These are phyloP conservation scores for Colletotrichum musae DNA, from an alignment of 2,329 filamentous ascomycete species.

Conservation along the genomic window DNA sequence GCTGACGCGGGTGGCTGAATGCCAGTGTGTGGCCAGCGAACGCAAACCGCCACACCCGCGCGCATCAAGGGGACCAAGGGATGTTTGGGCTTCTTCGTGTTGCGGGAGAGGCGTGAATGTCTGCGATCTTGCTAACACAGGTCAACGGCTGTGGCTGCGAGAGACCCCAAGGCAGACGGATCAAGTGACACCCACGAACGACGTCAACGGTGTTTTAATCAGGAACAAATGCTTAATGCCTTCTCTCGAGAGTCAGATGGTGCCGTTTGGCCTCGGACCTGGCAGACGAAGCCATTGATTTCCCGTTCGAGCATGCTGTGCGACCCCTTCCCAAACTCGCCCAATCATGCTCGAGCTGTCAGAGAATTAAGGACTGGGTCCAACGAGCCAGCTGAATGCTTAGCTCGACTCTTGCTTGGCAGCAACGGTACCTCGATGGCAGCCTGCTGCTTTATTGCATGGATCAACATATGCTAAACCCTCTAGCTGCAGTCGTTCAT, in stretches of 20 bases:
- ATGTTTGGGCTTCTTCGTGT: conserved; percentile 11
- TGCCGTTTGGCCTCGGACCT: not conserved
- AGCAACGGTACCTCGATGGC: not conserved
- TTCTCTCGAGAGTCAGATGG: not conserved
- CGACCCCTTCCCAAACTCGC: no score
- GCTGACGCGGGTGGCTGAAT: not conserved
- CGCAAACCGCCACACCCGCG: conserved; percentile 19
- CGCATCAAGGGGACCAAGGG: conserved; percentile 7
- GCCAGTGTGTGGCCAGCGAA: not conserved
- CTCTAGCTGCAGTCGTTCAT: not conserved
- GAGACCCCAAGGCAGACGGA: no score
- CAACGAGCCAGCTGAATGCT: not conserved
- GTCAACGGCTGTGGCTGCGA: no score
- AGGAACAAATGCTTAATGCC: not conserved
- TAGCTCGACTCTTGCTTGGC: not conserved
- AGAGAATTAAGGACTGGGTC: no score
- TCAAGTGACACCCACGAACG: no score
- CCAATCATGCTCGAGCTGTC: no score
- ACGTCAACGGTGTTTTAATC: no score
- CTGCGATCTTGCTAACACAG: conserved; percentile 23
- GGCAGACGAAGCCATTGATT: not conserved
- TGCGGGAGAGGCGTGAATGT: conserved; percentile 6
- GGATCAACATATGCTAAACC: not conserved
- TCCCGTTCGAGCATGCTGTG: no score
- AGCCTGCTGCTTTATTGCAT: conserved; percentile 21